Evolutionary conservation across 768 basidiomycete genomes (phyloP).

Genomic region (Naganishia onofrii): DNA sequence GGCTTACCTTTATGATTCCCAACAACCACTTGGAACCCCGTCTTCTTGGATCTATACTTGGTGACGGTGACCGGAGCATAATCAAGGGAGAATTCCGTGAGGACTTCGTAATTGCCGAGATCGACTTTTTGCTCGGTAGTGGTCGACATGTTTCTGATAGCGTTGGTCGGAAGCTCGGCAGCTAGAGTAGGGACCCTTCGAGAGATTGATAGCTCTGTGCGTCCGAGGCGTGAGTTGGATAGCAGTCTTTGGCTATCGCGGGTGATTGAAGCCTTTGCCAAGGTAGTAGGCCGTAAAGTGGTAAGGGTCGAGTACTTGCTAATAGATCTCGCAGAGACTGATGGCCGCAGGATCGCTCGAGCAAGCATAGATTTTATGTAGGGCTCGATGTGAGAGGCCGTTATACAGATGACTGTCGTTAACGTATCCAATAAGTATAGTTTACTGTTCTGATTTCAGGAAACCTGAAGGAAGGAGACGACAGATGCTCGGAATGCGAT

Average conservation of each 20-base stretch:
- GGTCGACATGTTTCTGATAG: slow-evolving; percentile 8
- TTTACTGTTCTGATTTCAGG: not conserved
- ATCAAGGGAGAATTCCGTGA: slow-evolving; percentile 71
- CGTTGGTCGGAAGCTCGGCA: not conserved
- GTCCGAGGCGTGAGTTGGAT: not conserved
- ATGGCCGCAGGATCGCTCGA: slow-evolving; percentile 6
- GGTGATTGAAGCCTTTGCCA: not conserved
- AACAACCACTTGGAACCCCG: slow-evolving; percentile 86
- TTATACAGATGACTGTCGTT: not conserved
- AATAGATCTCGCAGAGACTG: slow-evolving; percentile 19
- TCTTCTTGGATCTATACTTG: slow-evolving; percentile 82
- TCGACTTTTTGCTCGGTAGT: slow-evolving; percentile 45
- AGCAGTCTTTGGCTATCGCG: not conserved
- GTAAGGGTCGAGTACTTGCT: not conserved
- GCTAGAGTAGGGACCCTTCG: not conserved
- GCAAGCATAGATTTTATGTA: slow-evolving; percentile 16
- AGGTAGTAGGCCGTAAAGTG: not conserved
- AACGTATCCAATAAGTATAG: not conserved
- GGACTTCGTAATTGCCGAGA: slow-evolving; percentile 74
- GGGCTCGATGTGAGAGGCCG: not conserved
- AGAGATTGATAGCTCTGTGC: not conserved
- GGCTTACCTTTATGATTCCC: slow-evolving; percentile 67
- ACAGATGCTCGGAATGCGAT: not conserved
- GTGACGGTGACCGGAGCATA: slow-evolving; percentile 77
- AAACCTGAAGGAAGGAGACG: not conserved